Evolutionary conservation across 768 basidiomycete species (phyloP).

Genomic region (Termitomyces sp.): DNA sequence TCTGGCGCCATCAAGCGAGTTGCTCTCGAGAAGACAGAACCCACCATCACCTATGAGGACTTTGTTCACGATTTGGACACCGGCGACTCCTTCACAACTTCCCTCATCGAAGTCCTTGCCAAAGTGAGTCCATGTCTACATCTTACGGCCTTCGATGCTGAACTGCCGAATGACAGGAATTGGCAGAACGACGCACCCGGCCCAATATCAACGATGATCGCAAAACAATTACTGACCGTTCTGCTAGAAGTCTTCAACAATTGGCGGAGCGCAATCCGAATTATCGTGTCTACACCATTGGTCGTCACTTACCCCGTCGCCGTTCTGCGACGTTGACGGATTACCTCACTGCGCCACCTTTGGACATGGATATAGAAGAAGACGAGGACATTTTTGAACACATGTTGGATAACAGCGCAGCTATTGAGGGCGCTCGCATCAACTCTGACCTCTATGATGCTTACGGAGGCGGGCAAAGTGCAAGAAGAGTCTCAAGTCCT

Average conservation of each 20-base stretch:
- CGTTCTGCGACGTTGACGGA: slow-evolving; percentile 42
- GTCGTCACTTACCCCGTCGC: slow-evolving; percentile 31
- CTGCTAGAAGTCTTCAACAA: slow-evolving; percentile 55
- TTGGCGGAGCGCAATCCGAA: slow-evolving; percentile 50
- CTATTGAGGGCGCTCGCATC: slow-evolving; percentile 50
- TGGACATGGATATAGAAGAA: slow-evolving; percentile 57
- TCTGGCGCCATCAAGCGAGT: slow-evolving; percentile 69
- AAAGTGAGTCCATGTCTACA: slow-evolving; percentile 44
- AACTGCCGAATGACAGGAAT: slow-evolving; percentile 43
- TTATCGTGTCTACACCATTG: slow-evolving; percentile 38
- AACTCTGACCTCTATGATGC: slow-evolving; percentile 66
- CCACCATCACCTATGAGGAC: slow-evolving; percentile 64
- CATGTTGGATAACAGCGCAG: slow-evolving; percentile 32
- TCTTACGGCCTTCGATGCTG: neutral
- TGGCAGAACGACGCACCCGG: slow-evolving; percentile 67
- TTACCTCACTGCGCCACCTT: slow-evolving; percentile 46
- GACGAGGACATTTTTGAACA: slow-evolving; percentile 61
- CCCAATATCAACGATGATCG: slow-evolving; percentile 53
- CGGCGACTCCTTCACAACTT: slow-evolving; percentile 77
- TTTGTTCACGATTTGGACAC: slow-evolving; percentile 76
- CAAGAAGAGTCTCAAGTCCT: slow-evolving; percentile 22
- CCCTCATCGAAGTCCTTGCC: slow-evolving; percentile 71
- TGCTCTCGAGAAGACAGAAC: slow-evolving; percentile 58
- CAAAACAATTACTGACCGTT: slow-evolving; percentile 60
- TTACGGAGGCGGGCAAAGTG: slow-evolving; percentile 26